Percentiles rank a stretch among this genome's conserved stretches.
Conservation (phyloP, 371 early-diverging fungal genomes). For the Actinomortierella ambigua region DNA sequence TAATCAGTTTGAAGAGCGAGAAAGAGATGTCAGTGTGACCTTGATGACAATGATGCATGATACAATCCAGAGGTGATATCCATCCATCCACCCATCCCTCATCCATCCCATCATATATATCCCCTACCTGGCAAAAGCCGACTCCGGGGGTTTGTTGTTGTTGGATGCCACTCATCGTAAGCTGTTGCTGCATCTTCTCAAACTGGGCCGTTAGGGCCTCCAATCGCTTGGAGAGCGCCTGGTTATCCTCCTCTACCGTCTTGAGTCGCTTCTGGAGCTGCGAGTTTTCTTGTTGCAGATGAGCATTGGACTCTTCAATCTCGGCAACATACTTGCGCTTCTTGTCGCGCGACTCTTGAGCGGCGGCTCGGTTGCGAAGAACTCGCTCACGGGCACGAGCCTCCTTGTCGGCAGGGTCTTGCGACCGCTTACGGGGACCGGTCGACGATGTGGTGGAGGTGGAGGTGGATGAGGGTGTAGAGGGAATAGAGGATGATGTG, state of each 20-base stretch:
- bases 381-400: conserved; percentile 66
- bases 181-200: conserved; percentile 53
- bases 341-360: conserved; percentile 89
- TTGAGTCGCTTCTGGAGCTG: conserved; percentile 64
- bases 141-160: conserved; percentile 38
- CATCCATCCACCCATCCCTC: no score
- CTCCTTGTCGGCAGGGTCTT: conserved; percentile 56
- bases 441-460: conserved; percentile 4
- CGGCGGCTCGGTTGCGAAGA: conserved; percentile 90
- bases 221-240: conserved; percentile 60
- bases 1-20: no score
- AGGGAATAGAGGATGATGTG: no score
- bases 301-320: conserved; percentile 72
- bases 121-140: conserved; percentile 48
- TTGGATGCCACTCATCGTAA: conserved; percentile 47
- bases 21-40: no score
- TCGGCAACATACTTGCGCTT: conserved; percentile 81
- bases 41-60: no score
- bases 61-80: no score
- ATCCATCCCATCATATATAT: no score
- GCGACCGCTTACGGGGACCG: conserved; percentile 44
- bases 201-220: conserved; percentile 62
- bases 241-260: conserved; percentile 66
- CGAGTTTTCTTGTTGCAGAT: conserved; percentile 69
- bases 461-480: no score